phyloP scores from a whole-genome alignment of 2,329 filamentous ascomycete species.

The Arthrinium phaeospermum region DNA sequence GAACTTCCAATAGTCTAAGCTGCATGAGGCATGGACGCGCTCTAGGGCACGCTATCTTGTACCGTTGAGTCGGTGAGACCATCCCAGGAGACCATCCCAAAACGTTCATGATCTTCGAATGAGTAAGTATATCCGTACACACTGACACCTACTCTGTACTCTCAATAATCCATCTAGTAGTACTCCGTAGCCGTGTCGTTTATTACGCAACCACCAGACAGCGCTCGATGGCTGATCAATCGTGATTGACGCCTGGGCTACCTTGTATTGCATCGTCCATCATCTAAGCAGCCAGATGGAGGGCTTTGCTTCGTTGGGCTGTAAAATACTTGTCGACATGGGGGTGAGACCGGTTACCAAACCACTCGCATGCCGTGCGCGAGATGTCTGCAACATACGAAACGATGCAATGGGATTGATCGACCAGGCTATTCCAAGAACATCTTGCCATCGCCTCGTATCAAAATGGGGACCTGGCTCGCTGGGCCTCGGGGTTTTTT shows the following conservation, averaged over 20 bases:
- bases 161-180: neutral
- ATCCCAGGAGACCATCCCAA: conserved; percentile 5
- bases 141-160: neutral
- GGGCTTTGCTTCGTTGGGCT: neutral
- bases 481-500: neutral
- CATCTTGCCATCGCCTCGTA: neutral
- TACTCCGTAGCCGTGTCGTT: neutral
- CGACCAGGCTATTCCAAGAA: neutral
- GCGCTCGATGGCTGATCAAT: conserved; percentile 3
- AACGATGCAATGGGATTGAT: conserved; percentile 6
- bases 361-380: neutral
- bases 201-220: neutral
- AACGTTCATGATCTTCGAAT: neutral
- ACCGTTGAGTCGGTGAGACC: conserved; percentile 17
- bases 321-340: neutral
- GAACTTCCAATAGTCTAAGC: conserved; percentile 2
- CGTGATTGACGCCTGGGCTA: neutral
- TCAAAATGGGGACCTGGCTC: conserved; percentile 10
- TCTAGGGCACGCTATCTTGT: conserved; percentile 8
- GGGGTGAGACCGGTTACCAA: neutral
- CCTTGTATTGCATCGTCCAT: neutral
- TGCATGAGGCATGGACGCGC: neutral
- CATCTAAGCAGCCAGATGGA: neutral
- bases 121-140: neutral
- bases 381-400: conserved; percentile 6